A percentile compares a stretch with the other conserved stretches of the same genome.
Conservation (phyloP, 2,329 filamentous ascomycete species). For the Sarocladiaceae sp. region DNA sequence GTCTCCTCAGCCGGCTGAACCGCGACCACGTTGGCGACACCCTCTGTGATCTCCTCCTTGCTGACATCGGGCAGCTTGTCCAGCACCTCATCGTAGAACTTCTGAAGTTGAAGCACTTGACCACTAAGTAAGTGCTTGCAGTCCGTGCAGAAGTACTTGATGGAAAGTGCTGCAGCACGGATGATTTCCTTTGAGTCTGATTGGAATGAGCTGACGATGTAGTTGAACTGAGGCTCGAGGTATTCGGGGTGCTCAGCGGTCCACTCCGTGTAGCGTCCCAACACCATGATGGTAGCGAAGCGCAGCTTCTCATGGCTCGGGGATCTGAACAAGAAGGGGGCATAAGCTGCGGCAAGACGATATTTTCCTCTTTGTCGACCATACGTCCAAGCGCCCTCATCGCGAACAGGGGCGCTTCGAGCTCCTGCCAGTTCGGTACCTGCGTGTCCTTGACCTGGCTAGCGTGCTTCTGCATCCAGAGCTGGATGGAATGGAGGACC, state of each 20-base stretch:
- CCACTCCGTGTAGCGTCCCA: conserved; percentile 97
- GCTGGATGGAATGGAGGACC: conserved; percentile 77
- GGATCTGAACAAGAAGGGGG: conserved; percentile 89
- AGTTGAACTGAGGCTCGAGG: conserved; percentile 87
- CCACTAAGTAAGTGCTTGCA: conserved; percentile 81
- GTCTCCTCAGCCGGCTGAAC: conserved; percentile 77
- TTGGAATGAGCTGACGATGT: conserved; percentile 90
- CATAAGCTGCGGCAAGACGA: conserved; percentile 87
- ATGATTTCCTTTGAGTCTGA: conserved; percentile 87
- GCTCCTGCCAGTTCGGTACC: conserved; percentile 92
- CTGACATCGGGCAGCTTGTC: conserved; percentile 81
- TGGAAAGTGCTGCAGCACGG: conserved; percentile 84
- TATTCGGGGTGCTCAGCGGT: conserved; percentile 91
- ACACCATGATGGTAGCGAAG: conserved; percentile 96
- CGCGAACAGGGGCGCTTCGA: conserved; percentile 92
- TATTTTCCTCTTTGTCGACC: conserved; percentile 84
- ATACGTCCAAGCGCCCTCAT: conserved; percentile 95
- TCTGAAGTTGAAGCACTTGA: conserved; percentile 81
- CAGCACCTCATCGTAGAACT: conserved; percentile 86
- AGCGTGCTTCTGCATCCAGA: conserved; percentile 83
- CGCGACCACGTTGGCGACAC: conserved; percentile 86
- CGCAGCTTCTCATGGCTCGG: conserved; percentile 96
- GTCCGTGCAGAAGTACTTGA: conserved; percentile 96
- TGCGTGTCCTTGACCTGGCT: conserved; percentile 66
- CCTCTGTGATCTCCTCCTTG: conserved; percentile 95